Percentiles rank a stretch among this genome's conserved stretches.
These are phyloP conservation scores for Aurinia saxatilis DNA, from an alignment of 345 rosid genomes.

Conservation along the genomic window DNA sequence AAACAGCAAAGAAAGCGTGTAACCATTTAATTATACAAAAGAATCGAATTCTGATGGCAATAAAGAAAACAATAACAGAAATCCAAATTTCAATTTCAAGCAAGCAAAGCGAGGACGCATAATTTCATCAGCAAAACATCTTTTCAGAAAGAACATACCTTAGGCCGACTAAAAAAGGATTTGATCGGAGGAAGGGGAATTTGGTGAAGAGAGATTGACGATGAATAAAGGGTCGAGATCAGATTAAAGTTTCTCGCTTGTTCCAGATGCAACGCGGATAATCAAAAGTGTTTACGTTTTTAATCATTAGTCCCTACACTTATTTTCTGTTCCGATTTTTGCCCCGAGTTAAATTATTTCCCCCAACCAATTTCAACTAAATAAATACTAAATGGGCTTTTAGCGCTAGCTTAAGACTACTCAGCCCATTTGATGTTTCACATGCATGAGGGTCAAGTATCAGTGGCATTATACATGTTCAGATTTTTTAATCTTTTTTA, in stretches of 20 bases:
- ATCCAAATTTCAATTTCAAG: constrained; percentile 1
- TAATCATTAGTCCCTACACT: constrained; percentile 5
- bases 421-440: not conserved
- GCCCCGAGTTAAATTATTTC: not conserved
- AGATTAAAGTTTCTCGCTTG: constrained; percentile 13
- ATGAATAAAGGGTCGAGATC: not conserved
- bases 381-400: not conserved
- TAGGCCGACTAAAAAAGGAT: not conserved
- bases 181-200: constrained; percentile 3
- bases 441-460: too few relatives aligned
- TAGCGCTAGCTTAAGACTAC: not conserved
- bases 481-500: too few relatives aligned
- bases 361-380: not conserved
- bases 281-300: not conserved
- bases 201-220: not conserved
- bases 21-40: not conserved
- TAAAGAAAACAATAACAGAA: not conserved
- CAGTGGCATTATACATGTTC: too few relatives aligned
- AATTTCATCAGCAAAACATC: not conserved
- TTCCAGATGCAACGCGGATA: constrained; percentile 16
- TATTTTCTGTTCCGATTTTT: not conserved
- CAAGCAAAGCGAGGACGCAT: not conserved
- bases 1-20: not conserved
- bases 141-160: constrained; percentile 8
- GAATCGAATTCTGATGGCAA: not conserved